Conservation (phyloP, 768 basidiomycete species). For the Leccinum longicurvipes region DNA sequence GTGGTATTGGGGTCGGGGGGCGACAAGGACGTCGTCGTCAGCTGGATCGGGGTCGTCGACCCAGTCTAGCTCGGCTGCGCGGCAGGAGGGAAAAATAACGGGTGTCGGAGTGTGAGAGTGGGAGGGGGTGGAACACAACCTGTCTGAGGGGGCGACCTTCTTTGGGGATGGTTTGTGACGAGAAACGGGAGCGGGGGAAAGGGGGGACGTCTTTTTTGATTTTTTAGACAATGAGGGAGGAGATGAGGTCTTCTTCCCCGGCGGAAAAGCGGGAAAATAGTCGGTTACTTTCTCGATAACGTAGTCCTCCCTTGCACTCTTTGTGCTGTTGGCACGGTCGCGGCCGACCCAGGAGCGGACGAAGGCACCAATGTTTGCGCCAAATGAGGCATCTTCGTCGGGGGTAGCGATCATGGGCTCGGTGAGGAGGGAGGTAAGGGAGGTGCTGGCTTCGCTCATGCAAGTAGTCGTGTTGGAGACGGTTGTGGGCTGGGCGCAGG, state of each 20-base stretch:
- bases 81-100: constrained; percentile 33
- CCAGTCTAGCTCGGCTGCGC: constrained; percentile 28
- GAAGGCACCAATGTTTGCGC: constrained; percentile 45
- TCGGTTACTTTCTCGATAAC: constrained; percentile 31
- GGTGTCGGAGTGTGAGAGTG: constrained; percentile 30
- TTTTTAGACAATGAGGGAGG: constrained; percentile 18
- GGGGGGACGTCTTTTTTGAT: constrained; percentile 11
- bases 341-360: constrained; percentile 28
- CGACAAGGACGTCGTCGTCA: constrained; percentile 15
- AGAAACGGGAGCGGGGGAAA: constrained; percentile 8
- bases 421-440: constrained; percentile 50
- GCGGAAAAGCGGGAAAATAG: constrained; percentile 26
- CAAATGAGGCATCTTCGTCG: constrained; percentile 41
- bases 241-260: constrained; percentile 12
- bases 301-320: constrained; percentile 25
- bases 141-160: constrained; percentile 10
- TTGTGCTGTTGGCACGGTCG: constrained; percentile 23
- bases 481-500: constrained; percentile 30
- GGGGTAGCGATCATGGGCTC: constrained; percentile 38
- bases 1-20: constrained; percentile 22
- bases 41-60: constrained; percentile 23
- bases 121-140: constrained; percentile 18
- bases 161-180: constrained; percentile 13
- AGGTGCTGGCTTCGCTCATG: constrained; percentile 42
- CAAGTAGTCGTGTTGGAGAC: constrained; percentile 37